Evolutionary conservation across 352 stramenopile species (phyloP), one percentile per base, ranked within the genome.

Genomic region (Hyaloperonospora arabidopsidis): DNA sequence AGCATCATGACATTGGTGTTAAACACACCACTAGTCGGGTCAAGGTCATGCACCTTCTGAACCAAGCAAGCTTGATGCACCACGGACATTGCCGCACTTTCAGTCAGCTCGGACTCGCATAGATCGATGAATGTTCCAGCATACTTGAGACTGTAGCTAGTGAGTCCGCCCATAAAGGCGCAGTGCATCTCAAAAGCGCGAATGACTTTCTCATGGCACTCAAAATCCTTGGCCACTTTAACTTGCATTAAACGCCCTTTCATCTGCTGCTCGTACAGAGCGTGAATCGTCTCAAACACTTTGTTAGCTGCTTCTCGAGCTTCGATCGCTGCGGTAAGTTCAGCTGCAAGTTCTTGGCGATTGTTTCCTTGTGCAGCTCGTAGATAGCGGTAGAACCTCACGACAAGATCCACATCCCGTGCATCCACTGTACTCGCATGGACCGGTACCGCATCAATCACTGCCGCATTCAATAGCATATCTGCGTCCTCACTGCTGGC

Each of bases 351-450:
- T 12, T 2, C 43, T 15, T 59, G 61, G 10, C 80, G 68, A 17
- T 67, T 54, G 23, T 72, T 57, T 2, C 68, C 70, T 13, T 64
- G 54, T 0, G 53, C 40, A 32, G 76, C 78, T 45, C 81, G 77
- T 25, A 91, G 46, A 55, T 91, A 93, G 41, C 72, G 70, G 63
- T 91, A 93, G 53, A 91, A 91, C 2, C 70, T 75, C 14, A 84
- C 58, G 23, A 93, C 79, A 11, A 90, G 63, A 46, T 87, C 79
- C 28, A 91, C 61, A 52, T 93, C 80, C 28, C 76, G 77, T 5
- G 70, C 72, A 43, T 88, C 75, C 40, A 92, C 72, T 1, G 74
- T 49, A 22, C 52, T 70, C 7, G 61, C 45, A 41, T 65, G 40
- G n/a, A 23, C 60, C 15, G 49, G 54, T 1, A 34, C 29, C 23